phyloP scores from a whole-genome alignment of 2,329 filamentous ascomycete species.

The Hypomyces rosellus region DNA sequence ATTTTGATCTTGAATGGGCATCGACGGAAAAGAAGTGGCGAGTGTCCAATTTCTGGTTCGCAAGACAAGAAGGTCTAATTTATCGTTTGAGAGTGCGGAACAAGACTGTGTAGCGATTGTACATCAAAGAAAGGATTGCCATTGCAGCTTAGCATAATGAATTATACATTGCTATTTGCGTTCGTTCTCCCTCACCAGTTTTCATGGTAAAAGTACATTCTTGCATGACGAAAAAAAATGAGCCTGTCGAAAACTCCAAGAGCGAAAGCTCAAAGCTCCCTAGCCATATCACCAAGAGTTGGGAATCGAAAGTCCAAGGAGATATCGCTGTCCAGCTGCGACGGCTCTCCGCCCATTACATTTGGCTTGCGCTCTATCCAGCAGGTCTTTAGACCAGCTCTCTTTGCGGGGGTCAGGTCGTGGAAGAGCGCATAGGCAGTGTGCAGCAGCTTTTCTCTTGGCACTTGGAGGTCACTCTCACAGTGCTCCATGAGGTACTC shows the following conservation, averaged over 20 bases:
- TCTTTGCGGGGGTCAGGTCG: slow-evolving; percentile 60
- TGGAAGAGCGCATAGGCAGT: slow-evolving; percentile 62
- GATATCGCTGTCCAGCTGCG: too few relatives aligned
- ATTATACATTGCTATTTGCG: too few relatives aligned
- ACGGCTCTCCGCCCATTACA: too few relatives aligned
- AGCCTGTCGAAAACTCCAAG: too few relatives aligned
- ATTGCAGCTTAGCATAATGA: too few relatives aligned
- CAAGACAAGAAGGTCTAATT: neutral
- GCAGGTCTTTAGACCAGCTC: slow-evolving; percentile 52
- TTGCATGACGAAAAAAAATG: too few relatives aligned
- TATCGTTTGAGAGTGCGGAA: neutral
- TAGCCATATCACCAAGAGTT: too few relatives aligned
- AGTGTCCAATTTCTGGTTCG: neutral
- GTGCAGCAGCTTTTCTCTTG: slow-evolving; percentile 51
- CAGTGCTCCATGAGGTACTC: slow-evolving; percentile 54
- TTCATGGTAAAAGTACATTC: too few relatives aligned
- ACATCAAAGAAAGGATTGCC: too few relatives aligned
- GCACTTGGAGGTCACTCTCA: slow-evolving; percentile 45
- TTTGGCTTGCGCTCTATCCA: slow-evolving; percentile 52
- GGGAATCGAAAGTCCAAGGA: too few relatives aligned
- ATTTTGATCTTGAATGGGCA: neutral
- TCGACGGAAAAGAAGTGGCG: neutral
- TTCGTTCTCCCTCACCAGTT: too few relatives aligned
- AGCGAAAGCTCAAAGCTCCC: too few relatives aligned
- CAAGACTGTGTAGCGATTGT: neutral